phyloP scores from a whole-genome alignment of 2,329 filamentous ascomycete species.

The Trichophyton rubrum region DNA sequence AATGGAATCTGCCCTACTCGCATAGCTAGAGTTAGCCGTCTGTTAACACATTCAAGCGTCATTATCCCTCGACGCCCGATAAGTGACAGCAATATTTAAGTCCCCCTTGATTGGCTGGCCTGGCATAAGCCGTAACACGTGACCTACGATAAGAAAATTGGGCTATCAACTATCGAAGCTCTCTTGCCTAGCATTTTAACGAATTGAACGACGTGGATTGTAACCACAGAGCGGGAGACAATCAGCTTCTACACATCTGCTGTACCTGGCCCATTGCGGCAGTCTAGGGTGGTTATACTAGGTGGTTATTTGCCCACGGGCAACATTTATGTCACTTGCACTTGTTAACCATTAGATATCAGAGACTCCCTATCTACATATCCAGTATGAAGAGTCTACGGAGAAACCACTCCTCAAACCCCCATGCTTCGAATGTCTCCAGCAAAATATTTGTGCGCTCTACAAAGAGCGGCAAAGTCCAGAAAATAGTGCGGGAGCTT shows the following conservation, averaged over 20 bases:
- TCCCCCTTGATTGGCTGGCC: background rate
- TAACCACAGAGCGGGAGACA: no score
- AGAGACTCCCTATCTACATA: background rate
- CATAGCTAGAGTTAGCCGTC: background rate
- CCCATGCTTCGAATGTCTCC: constrained; percentile 60
- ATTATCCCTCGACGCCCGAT: background rate
- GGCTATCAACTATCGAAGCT: background rate
- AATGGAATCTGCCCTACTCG: background rate
- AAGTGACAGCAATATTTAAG: background rate
- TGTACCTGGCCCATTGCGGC: background rate
- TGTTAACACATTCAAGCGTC: no score
- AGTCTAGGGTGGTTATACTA: background rate
- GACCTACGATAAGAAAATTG: background rate
- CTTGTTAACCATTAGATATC: background rate
- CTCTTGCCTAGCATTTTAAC: background rate
- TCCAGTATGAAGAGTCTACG: constrained; percentile 50
- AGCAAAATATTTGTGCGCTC: constrained; percentile 95
- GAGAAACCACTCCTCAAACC: constrained; percentile 41
- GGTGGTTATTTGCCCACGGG: background rate
- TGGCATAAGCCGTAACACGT: background rate
- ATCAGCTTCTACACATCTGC: no score
- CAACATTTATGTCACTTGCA: background rate
- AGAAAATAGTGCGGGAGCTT: constrained; percentile 95
- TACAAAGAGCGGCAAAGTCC: constrained; percentile 89
- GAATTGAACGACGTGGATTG: background rate